Evolutionary conservation across 768 basidiomycete species (phyloP), one percentile per base, ranked within the genome.

Genomic region (Tephrocybe sp.): DNA sequence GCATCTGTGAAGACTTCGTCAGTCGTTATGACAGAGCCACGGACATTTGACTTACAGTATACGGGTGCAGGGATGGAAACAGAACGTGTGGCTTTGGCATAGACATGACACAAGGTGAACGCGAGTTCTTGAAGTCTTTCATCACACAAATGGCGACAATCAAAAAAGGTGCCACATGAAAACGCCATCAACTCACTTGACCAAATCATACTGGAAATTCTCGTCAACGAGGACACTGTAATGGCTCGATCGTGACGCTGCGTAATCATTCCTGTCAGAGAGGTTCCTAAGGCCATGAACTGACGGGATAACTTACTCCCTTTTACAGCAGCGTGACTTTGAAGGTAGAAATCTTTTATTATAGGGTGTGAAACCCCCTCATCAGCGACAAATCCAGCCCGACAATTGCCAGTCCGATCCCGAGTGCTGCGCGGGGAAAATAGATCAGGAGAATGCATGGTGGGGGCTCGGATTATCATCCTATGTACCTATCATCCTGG

Each of bases 31-130:
- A 33, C 33, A 50, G 40, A 38, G 34, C 34, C n/a, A 37, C 24
- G 30, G 14, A 11, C 25, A 28, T 14, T 40, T 7, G 43, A 57
- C 83, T 63, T 55, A 86, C 85, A 85, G 54, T 86, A 86, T 0
- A 86, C 83, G 0, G 84, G 86, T 0, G 84, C 85, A 0, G 85
- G 86, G 38, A 87, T 83, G 0, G 83, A 86, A 3, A 86, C 86
- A 0, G 84, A 82, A n/a, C 83, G 76, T 1, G 86, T 86, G 10
- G 85, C 77, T 3, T 85, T 77, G 2, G 84, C 78, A 46, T 85
- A 87, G n/a, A 83, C 77, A 46, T 87, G 85, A 58, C 86, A 87
- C 0, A 86, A 66, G 0, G 83, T 73, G 45, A 64, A 67, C 1
- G 79, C 69, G 12, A 82, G 57, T 18, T 70, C 65, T 48, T 83